Evolutionary conservation across 345 rosid genomes (phyloP), one percentile per base, ranked within the genome.

Genomic region (Populus deltoides): DNA sequence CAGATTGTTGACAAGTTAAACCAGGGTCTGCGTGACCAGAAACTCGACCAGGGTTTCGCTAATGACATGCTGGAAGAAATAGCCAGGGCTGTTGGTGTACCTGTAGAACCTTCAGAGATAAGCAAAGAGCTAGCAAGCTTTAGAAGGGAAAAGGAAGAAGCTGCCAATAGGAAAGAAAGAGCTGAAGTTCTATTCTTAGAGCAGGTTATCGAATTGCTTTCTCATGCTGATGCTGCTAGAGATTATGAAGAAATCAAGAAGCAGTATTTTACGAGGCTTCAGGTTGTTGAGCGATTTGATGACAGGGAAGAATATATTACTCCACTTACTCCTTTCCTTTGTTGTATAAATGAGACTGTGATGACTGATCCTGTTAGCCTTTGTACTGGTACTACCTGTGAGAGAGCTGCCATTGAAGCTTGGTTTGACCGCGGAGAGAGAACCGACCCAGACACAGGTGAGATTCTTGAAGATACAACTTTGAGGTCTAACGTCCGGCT

Each of bases 331-430:
- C 62, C 94, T 78, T 90, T 90, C 82, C 73, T 75, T 68, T 90
- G 92, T 78, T 70, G 78, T 55, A 84, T 89, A 80, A 86, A 69
- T 68, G 18, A 77, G 74, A 81, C 73, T 27, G 86, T 89, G 74
- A 90, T 90, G 94, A 77, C 78, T 57, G 94, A 90, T 84, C 92
- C 92, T 67, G 94, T 90, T 76, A 90, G 94, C 85, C 89, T 90
- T 83, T 86, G 85, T 79, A 90, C 94, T 8, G 94, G 94, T 53
- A 90, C 94, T 72, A 90, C 94, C 27, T 89, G 90, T 70, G 94
- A 90, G 87, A 88, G 92, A 86, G 82, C 88, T 51, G 92, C 87
- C 73, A 82, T 90, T 77, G 84, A 88, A 78, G 83, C 83, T 70
- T 84, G 91, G 92, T 80, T 90, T 70, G 79, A 85, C 43, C 6